phyloP scores from a whole-genome alignment of 345 rosid species.

The Pistacia integerrima region DNA sequence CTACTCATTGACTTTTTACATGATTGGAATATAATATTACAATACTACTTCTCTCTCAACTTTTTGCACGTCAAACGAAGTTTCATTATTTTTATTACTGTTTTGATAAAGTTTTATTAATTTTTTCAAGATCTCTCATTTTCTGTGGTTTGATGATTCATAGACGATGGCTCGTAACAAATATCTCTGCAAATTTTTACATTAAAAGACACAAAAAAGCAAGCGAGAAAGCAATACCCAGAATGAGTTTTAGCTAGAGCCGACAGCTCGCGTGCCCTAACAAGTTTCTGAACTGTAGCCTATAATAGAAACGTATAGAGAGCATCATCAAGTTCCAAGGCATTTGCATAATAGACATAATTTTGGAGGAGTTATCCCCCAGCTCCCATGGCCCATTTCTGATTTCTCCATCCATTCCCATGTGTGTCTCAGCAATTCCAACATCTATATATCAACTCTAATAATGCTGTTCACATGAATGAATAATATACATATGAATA shows the following conservation, averaged over 20 bases:
- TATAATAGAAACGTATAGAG: slow-evolving; percentile 6
- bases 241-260: background rate
- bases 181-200: too few relatives aligned
- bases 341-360: background rate
- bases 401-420: background rate
- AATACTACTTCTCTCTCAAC: background rate
- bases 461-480: background rate
- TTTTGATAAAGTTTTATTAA: too few relatives aligned
- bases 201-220: background rate
- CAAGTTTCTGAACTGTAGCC: slow-evolving; percentile 14
- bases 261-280: slow-evolving; percentile 16
- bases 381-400: slow-evolving; percentile 4
- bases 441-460: background rate
- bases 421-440: slow-evolving; percentile 28
- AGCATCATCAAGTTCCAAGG: slow-evolving; percentile 40
- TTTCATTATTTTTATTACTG: too few relatives aligned
- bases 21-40: background rate
- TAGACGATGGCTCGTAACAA: too few relatives aligned
- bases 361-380: background rate
- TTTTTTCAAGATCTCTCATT: background rate
- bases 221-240: background rate
- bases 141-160: background rate
- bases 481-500: background rate
- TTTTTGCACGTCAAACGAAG: background rate
- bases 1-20: too few relatives aligned